Evolutionary conservation across 73 alveolate species (phyloP).

Genomic region (Tetrahymena malaccensis): DNA sequence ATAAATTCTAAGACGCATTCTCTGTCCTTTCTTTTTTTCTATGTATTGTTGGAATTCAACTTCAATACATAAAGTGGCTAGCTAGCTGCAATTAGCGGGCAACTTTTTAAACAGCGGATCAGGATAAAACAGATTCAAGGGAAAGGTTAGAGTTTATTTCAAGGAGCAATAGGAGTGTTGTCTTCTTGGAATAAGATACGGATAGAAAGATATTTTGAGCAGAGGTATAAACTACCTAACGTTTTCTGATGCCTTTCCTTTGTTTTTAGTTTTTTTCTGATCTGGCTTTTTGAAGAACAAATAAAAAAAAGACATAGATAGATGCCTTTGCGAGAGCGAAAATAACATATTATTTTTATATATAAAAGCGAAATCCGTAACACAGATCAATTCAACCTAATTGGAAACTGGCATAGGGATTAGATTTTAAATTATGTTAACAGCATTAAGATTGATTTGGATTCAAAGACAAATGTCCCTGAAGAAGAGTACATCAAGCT

Average conservation of each 20-base stretch:
- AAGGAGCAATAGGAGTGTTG: not conserved
- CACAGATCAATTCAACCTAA: not conserved
- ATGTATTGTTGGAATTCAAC: not conserved
- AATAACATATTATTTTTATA: not conserved
- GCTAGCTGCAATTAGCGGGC: not conserved
- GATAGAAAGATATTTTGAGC: not conserved
- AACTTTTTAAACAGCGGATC: not conserved
- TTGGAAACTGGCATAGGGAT: not conserved
- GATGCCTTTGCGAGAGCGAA: no score
- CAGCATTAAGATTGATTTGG: not conserved
- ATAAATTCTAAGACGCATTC: not conserved
- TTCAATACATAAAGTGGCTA: not conserved
- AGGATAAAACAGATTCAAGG: not conserved
- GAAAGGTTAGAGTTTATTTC: not conserved
- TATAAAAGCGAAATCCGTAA: not conserved
- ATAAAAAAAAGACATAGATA: not conserved
- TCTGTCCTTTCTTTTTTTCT: not conserved
- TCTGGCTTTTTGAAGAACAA: not conserved
- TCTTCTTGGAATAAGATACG: not conserved
- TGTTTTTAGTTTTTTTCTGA: not conserved
- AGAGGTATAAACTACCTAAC: not conserved
- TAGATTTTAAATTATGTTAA: not conserved
- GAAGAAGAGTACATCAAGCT: not conserved
- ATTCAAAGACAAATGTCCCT: not conserved
- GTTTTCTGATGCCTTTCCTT: not conserved